Base-by-base conservation (phyloP, 176 grass and related monocot species). In the Bonia amplexicaulis region DNA sequence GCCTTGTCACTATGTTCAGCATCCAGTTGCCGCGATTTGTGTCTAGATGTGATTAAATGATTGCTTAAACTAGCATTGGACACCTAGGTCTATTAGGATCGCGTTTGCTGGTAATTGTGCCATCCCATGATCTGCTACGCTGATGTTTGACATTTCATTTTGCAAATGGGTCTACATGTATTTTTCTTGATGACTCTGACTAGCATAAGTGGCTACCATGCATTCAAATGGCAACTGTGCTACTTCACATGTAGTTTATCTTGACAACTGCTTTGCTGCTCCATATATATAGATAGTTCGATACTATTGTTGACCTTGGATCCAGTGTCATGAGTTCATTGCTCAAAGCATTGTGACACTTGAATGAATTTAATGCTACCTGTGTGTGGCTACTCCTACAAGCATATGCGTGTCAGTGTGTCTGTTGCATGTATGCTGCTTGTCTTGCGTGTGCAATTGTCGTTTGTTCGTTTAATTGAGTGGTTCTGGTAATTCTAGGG, bases 1-100 rank as follows among this genome's bases (percentile, higher is more conserved):
- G 3, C 6, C 23, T 6, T 23, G 31, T 64, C 25, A 23, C 52
- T 47, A 15, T 15, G 55, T 55, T 42, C 78, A 35, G 47, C 55
- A 85, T 86, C 76, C 48, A 58, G 55, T 37, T 86, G 7, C 77
- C 20, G 53, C 17, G 23, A 29, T 61, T 79, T 80, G 7, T 37
- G 19, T 68, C 7, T 69, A 27, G 45, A 60, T 69, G 11, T 44
- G 16, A 67, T 42, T 81, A 70, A 27, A 37, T 11, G 25, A 70
- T 44, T 66, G 9, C 9, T 66, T 62, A 47, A 69, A 61, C 20
- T 46, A 17, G 82, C 27, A 13, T 65, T 80, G 72, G 26, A 2
- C 48, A 31, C n/a, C 10, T 44, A 17, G 37, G 14, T 48, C 3
- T 1, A 0, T 82, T 44, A 63, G 47, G 7, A 62, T 55, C 19